phyloP scores from a whole-genome alignment of 2,329 filamentous ascomycete species.

The Gaeumannomyces sp. region DNA sequence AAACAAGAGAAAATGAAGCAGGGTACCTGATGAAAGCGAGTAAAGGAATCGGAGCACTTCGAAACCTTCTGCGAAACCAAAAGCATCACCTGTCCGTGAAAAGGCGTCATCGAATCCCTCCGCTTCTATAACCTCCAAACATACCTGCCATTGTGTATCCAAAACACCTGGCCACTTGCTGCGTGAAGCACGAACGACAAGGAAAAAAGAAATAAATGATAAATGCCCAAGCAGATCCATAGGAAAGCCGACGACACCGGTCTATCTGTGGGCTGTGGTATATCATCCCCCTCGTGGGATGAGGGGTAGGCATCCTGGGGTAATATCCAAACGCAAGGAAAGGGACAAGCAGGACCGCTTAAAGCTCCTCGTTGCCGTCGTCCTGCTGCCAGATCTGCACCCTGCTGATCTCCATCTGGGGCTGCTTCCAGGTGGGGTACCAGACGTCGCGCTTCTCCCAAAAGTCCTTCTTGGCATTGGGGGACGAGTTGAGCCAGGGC shows the following conservation, averaged over 20 bases:
- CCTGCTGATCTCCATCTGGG: conserved; percentile 61
- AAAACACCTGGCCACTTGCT: neutral
- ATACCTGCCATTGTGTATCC: neutral
- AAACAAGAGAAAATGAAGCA: neutral
- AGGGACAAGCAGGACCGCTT: conserved; percentile 12
- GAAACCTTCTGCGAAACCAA: neutral
- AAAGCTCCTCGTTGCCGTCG: conserved; percentile 51
- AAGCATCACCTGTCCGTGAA: neutral
- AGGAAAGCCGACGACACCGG: neutral
- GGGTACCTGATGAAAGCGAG: neutral
- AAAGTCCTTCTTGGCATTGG: conserved; percentile 67
- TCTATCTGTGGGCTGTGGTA: neutral
- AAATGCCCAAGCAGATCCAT: neutral
- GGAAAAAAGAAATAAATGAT: neutral
- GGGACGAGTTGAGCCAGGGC: conserved; percentile 69
- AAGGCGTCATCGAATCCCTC: neutral
- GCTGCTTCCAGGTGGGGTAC: conserved; percentile 65
- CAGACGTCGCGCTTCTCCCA: conserved; percentile 62
- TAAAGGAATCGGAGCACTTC: neutral
- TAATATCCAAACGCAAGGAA: conserved; percentile 12
- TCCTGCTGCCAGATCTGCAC: conserved; percentile 69
- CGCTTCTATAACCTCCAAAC: neutral
- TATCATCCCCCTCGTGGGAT: neutral
- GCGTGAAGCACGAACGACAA: neutral
- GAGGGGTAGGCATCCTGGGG: neutral